Conservation (phyloP, 441 rosid species). For the Aquilaria agallochum region DNA sequence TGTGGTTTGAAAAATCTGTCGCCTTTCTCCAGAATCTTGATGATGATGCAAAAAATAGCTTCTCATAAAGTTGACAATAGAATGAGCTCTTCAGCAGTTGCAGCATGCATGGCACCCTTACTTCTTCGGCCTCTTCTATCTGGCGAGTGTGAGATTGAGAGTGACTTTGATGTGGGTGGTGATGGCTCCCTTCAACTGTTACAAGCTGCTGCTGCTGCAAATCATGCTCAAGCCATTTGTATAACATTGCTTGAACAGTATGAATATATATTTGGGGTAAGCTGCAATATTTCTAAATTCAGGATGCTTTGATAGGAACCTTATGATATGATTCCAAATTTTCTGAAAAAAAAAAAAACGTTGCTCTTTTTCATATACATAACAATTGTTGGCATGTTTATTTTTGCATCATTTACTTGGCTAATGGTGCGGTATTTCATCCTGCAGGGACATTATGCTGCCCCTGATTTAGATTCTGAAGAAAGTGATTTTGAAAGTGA, state of each 20-base stretch:
- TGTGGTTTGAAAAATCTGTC: background rate
- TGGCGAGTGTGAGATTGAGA: conserved; percentile 95
- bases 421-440: no score
- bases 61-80: conserved; percentile 71
- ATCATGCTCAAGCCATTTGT: conserved; percentile 98
- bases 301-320: no score
- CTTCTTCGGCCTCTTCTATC: conserved; percentile 97
- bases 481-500: conserved; percentile 83
- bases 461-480: conserved; percentile 82
- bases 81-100: conserved; percentile 98
- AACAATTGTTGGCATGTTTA: no score
- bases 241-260: conserved; percentile 91
- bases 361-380: no score
- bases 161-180: conserved; percentile 82
- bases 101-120: conserved; percentile 99
- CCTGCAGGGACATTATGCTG: conserved; percentile 70
- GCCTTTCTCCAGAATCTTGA: conserved; percentile 58
- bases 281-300: conserved; percentile 18
- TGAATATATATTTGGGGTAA: conserved; percentile 84
- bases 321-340: no score
- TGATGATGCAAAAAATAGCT: conserved; percentile 92
- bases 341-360: no score
- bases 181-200: conserved; percentile 93
- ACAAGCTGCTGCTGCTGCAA: conserved; percentile 99
- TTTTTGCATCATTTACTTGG: no score